phyloP scores from a whole-genome alignment of 805 yeast genomes.

The Nakazawaea molendinolei region DNA sequence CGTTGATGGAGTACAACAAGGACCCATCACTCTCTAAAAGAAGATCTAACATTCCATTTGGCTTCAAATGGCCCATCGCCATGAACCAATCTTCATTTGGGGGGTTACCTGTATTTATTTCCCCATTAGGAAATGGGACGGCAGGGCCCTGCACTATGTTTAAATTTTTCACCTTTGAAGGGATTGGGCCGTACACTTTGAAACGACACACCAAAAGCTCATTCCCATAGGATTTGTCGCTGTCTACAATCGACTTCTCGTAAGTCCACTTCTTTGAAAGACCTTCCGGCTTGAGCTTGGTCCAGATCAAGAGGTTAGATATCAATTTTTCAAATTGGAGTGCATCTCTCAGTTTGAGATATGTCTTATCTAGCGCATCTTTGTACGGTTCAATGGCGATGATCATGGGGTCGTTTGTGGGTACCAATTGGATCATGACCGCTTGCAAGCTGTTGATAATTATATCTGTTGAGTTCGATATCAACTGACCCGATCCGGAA shows the following conservation, averaged over 20 bases:
- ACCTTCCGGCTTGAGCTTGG: conserved; percentile 38
- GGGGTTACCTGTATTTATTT: conserved; percentile 7
- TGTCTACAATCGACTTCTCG: conserved; percentile 22
- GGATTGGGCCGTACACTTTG: conserved; percentile 58
- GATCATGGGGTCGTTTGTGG: conserved; percentile 25
- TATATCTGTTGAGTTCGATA: conserved; percentile 16
- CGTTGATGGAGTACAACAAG: conserved; percentile 49
- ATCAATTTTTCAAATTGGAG: conserved; percentile 33
- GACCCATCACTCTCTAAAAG: conserved; percentile 61
- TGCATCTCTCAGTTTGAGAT: conserved; percentile 26
- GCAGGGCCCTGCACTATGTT: conserved; percentile 19
- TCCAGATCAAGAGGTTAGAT: conserved; percentile 42
- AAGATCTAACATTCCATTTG: conserved; percentile 56
- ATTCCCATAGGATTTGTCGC: conserved; percentile 17
- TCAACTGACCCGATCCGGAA: conserved; percentile 20
- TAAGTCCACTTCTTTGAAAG: conserved; percentile 43
- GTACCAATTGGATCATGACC: conserved; percentile 19
- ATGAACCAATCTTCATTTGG: conserved; percentile 69
- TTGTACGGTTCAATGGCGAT: conserved; percentile 35
- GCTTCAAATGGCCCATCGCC: conserved; percentile 62
- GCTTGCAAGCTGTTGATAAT: conserved; percentile 22
- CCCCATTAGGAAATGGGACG: conserved; percentile 14
- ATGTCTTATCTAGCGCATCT: conserved; percentile 25
- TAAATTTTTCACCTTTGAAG: conserved; percentile 30
- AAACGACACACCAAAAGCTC: conserved; percentile 55